Conservation (phyloP, 1,284 basidiomycete species). For the Mycosarcoma mackinlayi region DNA sequence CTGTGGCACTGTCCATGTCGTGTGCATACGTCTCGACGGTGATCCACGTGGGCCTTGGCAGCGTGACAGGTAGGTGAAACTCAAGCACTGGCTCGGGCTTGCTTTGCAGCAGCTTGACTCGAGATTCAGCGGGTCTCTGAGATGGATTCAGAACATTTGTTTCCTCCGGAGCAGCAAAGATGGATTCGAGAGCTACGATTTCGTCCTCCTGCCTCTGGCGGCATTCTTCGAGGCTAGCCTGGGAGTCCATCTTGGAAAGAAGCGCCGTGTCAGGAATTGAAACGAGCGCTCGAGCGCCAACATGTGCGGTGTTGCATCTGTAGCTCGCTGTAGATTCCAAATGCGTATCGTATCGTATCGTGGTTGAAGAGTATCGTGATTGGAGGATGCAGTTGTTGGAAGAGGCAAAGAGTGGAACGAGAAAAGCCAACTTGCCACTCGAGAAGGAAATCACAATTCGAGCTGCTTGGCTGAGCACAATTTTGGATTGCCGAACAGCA, state of each 20-base stretch:
- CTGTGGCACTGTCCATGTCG: neutral
- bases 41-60: constrained; percentile 29
- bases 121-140: constrained; percentile 6
- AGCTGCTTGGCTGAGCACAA: constrained; percentile 22
- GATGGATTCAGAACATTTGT: neutral
- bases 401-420: neutral
- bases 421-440: constrained; percentile 1
- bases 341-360: too few relatives aligned
- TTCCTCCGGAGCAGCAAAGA: constrained; percentile 23
- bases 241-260: constrained; percentile 12
- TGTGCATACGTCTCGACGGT: constrained; percentile 18
- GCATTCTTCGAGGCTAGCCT: constrained; percentile 28
- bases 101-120: constrained; percentile 16
- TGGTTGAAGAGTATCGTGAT: neutral
- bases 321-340: neutral
- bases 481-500: constrained; percentile 22
- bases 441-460: neutral
- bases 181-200: constrained; percentile 49
- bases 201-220: constrained; percentile 46
- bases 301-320: neutral
- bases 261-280: constrained; percentile 5
- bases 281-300: neutral
- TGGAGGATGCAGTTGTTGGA: neutral
- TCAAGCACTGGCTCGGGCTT: constrained; percentile 22
- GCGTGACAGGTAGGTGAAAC: constrained; percentile 23